phyloP scores from a whole-genome alignment of 768 basidiomycete genomes.

The Tulasnella sp. region DNA sequence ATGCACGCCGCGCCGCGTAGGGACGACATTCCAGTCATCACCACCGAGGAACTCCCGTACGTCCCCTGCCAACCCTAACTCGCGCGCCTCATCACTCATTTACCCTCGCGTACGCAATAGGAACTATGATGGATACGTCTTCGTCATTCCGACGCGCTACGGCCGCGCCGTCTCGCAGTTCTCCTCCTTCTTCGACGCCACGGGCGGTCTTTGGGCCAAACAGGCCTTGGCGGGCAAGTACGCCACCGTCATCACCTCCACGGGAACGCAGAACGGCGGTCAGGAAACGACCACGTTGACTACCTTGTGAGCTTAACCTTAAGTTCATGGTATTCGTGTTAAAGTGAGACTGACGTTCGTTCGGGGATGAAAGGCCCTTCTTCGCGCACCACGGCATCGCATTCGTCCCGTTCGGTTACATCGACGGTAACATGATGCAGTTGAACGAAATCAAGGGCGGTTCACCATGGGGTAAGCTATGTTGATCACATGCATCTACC shows the following conservation, averaged over 20 bases:
- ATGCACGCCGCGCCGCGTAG: constrained; percentile 25
- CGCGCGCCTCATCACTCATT: background rate
- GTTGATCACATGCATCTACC: background rate
- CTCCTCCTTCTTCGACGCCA: constrained; percentile 28
- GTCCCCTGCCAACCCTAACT: background rate
- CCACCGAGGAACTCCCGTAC: constrained; percentile 23
- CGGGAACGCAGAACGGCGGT: constrained; percentile 28
- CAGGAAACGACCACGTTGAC: constrained; percentile 29
- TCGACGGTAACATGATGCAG: constrained; percentile 15
- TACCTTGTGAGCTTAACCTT: constrained; percentile 23
- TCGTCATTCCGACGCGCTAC: constrained; percentile 26
- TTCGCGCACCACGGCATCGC: constrained; percentile 27
- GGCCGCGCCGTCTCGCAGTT: constrained; percentile 30
- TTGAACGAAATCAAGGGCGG: constrained; percentile 25
- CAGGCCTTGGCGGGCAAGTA: constrained; percentile 26
- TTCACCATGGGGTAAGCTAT: constrained; percentile 26
- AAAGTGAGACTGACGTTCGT: background rate
- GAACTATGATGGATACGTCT: constrained; percentile 26
- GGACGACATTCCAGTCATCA: constrained; percentile 27
- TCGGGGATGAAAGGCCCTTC: constrained; percentile 22
- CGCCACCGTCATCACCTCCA: constrained; percentile 25
- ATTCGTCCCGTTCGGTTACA: constrained; percentile 26
- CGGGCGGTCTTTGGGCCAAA: constrained; percentile 24
- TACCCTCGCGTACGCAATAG: background rate
- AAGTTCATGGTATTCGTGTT: too few species aligned